Base-by-base conservation (phyloP, 2,329 filamentous ascomycete genomes). In the Talaromyces sp. region DNA sequence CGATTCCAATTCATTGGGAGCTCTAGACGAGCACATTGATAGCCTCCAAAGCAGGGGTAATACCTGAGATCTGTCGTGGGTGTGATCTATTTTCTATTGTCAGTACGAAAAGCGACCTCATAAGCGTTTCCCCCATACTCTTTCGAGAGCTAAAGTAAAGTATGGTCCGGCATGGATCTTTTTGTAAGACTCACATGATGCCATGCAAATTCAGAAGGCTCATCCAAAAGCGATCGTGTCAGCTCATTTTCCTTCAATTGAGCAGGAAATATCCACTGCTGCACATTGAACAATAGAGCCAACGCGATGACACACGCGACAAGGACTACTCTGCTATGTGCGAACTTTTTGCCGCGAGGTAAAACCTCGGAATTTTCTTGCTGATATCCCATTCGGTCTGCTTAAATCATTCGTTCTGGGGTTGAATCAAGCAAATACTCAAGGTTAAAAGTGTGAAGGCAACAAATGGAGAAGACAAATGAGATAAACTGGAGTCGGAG, bases 1-100 rank as follows among this genome's bases (percentile, higher is more conserved):
- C 58, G 53, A 13, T 66, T 66, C 64, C 64, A 66, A 10, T 66
- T 59, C 61, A 66, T 63, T 27, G 58, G 64, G 5, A 66, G 38
- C 13, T 66, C 51, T 4, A 66, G 38, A 27, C 58, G 64, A 51
- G 64, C 64, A 15, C 64, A 66, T 58, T 66, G 58, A 49, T 40
- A 51, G 5, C 29, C 27, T 17, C 19, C 49, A 51, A 36, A 63
- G 22, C 64, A 66, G 27, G 56, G 56, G 8, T 62, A 13, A 29
- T 62, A 62, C 5, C 31, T 38, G 17, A 62, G 47, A 43, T 43
- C 17, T 22, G 36, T 31, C 27, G 47, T 54, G 19, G 60, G 47
- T 43, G 34, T 34, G 25, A 63, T 63, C 49, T 63, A 58, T 27
- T 25, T n/a, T 36, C 17, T 4, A 38, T 38, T 38, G n/a, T 40